Evolutionary conservation across 2,329 filamentous ascomycete species (phyloP).

Genomic region (Neobulgaria alba): DNA sequence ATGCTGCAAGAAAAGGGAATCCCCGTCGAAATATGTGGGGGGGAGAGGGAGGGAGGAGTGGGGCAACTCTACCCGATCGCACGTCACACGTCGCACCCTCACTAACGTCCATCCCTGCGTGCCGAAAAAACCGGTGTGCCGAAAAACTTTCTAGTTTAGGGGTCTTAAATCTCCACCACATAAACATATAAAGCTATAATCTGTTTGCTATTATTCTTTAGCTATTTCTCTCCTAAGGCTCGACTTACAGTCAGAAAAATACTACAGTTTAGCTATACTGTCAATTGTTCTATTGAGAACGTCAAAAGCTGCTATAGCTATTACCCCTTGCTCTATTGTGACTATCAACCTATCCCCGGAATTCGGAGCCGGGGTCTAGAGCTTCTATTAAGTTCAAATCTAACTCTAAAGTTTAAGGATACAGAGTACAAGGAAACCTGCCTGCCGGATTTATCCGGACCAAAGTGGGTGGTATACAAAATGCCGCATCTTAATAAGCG

Average conservation of each 20-base stretch:
- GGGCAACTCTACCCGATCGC: too few relatives aligned
- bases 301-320: constrained; percentile 1
- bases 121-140: too few relatives aligned
- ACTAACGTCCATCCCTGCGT: too few relatives aligned
- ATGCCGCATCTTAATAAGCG: constrained; percentile 14
- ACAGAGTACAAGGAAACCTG: constrained; percentile 10
- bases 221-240: constrained; percentile 3
- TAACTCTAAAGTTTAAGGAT: constrained; percentile 5
- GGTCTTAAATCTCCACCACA: too few relatives aligned
- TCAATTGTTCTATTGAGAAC: constrained; percentile 1
- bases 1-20: too few relatives aligned
- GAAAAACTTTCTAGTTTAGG: too few relatives aligned
- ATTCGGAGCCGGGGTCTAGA: constrained; percentile 6
- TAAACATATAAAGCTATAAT: too few relatives aligned
- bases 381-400: constrained; percentile 5
- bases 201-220: constrained; percentile 4
- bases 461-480: constrained; percentile 10
- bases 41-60: too few relatives aligned
- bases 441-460: constrained; percentile 13
- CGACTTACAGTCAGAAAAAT: constrained; percentile 2
- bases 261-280: constrained; percentile 2
- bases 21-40: too few relatives aligned
- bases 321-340: constrained; percentile 5
- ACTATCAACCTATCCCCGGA: constrained; percentile 5
- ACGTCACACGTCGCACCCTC: too few relatives aligned